These are phyloP conservation scores for Haplosporangium gracile DNA, from an alignment of 192 early-diverging fungal genomes.

Conservation along the genomic window DNA sequence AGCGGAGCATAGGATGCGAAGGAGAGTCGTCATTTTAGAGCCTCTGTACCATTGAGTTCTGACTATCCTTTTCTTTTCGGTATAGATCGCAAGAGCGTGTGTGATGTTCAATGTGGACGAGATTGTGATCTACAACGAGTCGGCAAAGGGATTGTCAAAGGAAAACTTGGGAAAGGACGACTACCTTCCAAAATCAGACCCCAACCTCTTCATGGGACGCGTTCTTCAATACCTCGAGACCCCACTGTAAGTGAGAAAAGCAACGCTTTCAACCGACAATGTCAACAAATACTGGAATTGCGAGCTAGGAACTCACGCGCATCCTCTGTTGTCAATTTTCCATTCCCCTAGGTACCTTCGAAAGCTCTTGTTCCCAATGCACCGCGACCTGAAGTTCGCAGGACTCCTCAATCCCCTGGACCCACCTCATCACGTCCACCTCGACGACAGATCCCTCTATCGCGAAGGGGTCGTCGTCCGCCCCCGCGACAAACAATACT, in stretches of 20 bases:
- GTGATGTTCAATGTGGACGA: conserved; percentile 76
- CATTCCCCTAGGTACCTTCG: conserved; percentile 64
- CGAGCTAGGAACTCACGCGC: too few relatives aligned
- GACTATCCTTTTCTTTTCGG: not conserved
- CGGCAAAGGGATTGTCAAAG: conserved; percentile 43
- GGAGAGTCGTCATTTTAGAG: not conserved
- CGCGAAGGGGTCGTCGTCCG: conserved; percentile 73
- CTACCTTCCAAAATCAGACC: conserved; percentile 61
- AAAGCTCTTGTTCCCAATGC: conserved; percentile 75
- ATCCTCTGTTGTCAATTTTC: not conserved
- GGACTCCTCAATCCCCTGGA: conserved; percentile 75
- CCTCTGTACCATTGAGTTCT: not conserved
- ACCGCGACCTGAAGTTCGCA: conserved; percentile 73
- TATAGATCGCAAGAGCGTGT: conserved; percentile 69
- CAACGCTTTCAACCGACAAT: not conserved
- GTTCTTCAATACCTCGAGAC: conserved; percentile 78
- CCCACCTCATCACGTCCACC: conserved; percentile 74
- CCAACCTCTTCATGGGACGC: conserved; percentile 73
- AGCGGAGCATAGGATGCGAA: not conserved
- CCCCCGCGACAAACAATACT: conserved; percentile 36
- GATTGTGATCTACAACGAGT: conserved; percentile 75
- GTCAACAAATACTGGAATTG: too few relatives aligned
- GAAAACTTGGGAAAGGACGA: conserved; percentile 56
- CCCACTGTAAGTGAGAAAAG: conserved; percentile 62
- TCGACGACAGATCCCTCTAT: conserved; percentile 70